Base-by-base conservation (phyloP, 2,329 filamentous ascomycete genomes). In the Sporothrix pallida region DNA sequence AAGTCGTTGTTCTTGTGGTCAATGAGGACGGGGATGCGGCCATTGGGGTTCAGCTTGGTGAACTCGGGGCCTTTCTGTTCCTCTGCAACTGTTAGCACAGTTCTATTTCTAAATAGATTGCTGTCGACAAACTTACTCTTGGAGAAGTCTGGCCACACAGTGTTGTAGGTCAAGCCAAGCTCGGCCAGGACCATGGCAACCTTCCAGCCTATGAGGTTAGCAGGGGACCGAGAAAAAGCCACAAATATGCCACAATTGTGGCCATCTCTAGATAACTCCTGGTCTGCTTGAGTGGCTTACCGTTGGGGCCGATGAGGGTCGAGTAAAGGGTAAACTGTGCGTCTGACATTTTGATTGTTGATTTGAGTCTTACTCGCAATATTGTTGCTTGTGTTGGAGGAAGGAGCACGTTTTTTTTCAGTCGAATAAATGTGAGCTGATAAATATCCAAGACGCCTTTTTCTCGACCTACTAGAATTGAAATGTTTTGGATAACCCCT, bases 1-100 rank as follows among this genome's bases (percentile, higher is more conserved):
- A 87, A 79, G 73, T 80, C 81, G 58, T 84, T 86, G 74, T 83
- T 83, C 73, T 83, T 83, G 74, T 83, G 83, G 75, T 75, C 74
- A n/a, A 70, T n/a, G 17, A 75, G 71, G 67, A 71, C 70, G 0
- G 74, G 74, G 12, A 75, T 50, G 26, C 74, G 73, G 46, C 74
- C 74, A 73, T 75, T 75, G 68, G 74, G 74, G 63, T 69, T 69
- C 9, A 69, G 44, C 46, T 54, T 69, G n/a, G 65, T 69, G 65
- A 69, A 69, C 20, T 50, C 65, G 20, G 65, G 65, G 15, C 65
- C 26, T 20, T 69, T 69, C 46, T 69, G 65, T 23, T 69, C 65
- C 44, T 69, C 65, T 69, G 13, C 23, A 23, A 20, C 2, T 15
- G 31, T 62, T 8, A 62, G 26, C 6, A 62, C 6, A 62, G 12